Conservation (phyloP, 257 asterid species). For the Fraxinus quadrangulata region DNA sequence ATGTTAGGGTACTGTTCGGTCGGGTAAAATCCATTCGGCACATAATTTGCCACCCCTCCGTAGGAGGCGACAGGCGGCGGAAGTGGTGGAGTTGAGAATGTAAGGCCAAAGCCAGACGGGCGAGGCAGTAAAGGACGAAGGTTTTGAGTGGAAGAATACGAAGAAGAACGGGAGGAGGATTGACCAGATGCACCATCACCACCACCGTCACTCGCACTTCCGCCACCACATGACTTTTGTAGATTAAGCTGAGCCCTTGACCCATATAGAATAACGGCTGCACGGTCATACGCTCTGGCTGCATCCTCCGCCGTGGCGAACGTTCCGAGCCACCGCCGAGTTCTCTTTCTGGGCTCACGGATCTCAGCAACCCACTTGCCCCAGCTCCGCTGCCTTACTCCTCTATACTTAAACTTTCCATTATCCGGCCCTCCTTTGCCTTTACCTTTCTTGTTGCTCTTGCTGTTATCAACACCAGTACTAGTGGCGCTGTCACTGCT, state of each 20-base stretch:
- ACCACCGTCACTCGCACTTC: background rate
- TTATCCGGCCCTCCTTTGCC: conserved; percentile 93
- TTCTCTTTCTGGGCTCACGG: conserved; percentile 80
- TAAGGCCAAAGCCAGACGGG: background rate
- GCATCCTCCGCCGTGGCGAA: conserved; percentile 96
- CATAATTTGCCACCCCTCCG: conserved; percentile 21
- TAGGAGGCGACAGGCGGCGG: conserved; percentile 8
- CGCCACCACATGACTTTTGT: conserved; percentile 43
- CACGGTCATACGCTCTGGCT: conserved; percentile 95
- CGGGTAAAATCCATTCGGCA: conserved; percentile 55
- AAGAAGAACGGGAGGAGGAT: background rate
- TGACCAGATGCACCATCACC: background rate
- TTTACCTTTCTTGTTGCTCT: conserved; percentile 32
- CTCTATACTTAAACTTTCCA: conserved; percentile 68
- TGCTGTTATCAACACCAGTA: background rate
- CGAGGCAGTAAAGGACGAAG: background rate
- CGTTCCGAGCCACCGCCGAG: conserved; percentile 85
- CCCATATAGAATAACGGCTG: conserved; percentile 79
- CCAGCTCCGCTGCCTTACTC: conserved; percentile 90
- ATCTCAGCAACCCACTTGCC: conserved; percentile 99
- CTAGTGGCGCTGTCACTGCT: conserved; percentile 18
- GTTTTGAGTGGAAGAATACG: background rate
- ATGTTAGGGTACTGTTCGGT: conserved; percentile 46
- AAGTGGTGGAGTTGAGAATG: conserved; percentile 29
- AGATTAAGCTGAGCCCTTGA: conserved; percentile 76